Conservation (phyloP, 805 yeast species). For the Sugiyamaella lignohabitans region DNA sequence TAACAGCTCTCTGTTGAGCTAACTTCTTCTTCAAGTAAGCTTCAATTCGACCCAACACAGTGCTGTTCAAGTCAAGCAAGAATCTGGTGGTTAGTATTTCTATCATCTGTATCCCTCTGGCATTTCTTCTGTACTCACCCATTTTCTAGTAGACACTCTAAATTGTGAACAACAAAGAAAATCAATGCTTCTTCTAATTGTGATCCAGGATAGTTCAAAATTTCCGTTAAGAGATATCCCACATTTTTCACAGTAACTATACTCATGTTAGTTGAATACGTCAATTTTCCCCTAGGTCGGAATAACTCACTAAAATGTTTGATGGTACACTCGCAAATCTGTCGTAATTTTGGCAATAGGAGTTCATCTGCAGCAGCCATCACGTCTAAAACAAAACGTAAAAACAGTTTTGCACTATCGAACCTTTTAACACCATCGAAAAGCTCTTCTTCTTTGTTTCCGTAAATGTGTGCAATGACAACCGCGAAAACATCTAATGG, state of each 20-base stretch:
- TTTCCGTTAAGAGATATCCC: conserved; percentile 45
- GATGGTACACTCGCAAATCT: conserved; percentile 48
- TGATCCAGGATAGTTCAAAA: conserved; percentile 45
- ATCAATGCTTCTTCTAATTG: conserved; percentile 55
- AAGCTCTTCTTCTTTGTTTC: conserved; percentile 35
- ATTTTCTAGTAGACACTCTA: conserved; percentile 55
- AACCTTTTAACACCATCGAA: conserved; percentile 23
- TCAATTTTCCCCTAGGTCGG: background rate
- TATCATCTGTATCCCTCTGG: background rate
- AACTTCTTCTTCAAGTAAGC: conserved; percentile 8
- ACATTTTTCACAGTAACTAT: conserved; percentile 49
- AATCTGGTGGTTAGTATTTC: conserved; percentile 5
- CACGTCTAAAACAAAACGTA: conserved; percentile 50
- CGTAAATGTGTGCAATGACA: conserved; percentile 52
- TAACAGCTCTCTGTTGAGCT: background rate
- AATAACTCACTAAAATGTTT: conserved; percentile 48
- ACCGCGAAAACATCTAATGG: conserved; percentile 39
- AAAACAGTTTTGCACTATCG: conserved; percentile 35
- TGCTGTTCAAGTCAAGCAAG: conserved; percentile 5
- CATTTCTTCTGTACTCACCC: conserved; percentile 11
- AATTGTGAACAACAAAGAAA: conserved; percentile 61
- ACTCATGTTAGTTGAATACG: conserved; percentile 9
- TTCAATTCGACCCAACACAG: conserved; percentile 11
- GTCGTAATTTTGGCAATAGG: conserved; percentile 51
- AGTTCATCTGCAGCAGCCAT: conserved; percentile 59